A percentile compares a stretch with the other conserved stretches of the same genome.
Conservation (phyloP, 2,329 filamentous ascomycete species). For the Fusarium tjaetaba region DNA sequence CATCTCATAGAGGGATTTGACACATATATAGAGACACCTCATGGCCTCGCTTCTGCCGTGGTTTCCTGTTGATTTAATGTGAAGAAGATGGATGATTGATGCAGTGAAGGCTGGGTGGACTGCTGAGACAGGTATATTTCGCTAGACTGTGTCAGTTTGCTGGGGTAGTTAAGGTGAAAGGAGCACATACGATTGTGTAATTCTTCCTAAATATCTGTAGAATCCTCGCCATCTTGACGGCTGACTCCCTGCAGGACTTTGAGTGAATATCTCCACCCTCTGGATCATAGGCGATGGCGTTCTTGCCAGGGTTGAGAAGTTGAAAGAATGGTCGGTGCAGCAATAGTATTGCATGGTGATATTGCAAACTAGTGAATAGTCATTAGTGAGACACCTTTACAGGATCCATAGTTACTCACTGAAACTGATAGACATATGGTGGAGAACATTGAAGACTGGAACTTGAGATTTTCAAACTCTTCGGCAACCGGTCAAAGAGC, state of each 20-base stretch:
- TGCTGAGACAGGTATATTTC: slow-evolving; percentile 22
- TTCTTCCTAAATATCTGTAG: slow-evolving; percentile 31
- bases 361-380: background rate
- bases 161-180: rapidly evolving
- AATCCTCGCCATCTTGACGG: slow-evolving; percentile 19
- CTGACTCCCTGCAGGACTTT: slow-evolving; percentile 18
- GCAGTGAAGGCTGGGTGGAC: slow-evolving; percentile 31
- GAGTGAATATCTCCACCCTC: slow-evolving; percentile 30
- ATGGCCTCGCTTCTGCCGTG: slow-evolving; percentile 7
- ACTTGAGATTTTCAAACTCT: slow-evolving; percentile 5
- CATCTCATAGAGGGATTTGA: slow-evolving; percentile 29
- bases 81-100: slow-evolving; percentile 27
- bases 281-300: slow-evolving; percentile 18
- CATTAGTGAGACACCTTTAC: rapidly evolving
- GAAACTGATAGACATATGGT: slow-evolving; percentile 10
- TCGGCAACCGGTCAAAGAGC: background rate
- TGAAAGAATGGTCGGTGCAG: slow-evolving; percentile 8
- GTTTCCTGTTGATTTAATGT: slow-evolving; percentile 4
- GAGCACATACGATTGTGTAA: slow-evolving; percentile 8
- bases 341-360: background rate
- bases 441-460: slow-evolving; percentile 4
- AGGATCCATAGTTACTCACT: background rate
- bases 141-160: background rate
- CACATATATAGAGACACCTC: slow-evolving; percentile 21
- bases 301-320: slow-evolving; percentile 6